Evolutionary conservation across 495 filamentous ascomycete species (phyloP).

Genomic region (Stereocaulon alpinum): DNA sequence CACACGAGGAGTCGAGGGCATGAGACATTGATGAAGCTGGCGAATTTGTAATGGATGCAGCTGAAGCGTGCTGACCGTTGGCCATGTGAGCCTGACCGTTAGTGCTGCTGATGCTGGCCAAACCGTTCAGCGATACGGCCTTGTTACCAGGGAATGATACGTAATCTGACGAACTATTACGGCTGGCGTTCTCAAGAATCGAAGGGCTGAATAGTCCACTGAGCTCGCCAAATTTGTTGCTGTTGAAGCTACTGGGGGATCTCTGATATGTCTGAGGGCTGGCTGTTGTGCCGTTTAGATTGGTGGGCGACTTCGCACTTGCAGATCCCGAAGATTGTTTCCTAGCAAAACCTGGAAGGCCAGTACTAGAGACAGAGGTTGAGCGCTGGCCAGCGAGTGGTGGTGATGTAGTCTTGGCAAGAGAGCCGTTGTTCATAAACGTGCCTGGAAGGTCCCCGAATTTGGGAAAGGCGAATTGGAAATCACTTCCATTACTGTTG

Average conservation of each 20-base stretch:
- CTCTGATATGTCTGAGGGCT: slow-evolving; percentile 6
- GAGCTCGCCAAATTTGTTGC: slow-evolving; percentile 27
- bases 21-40: slow-evolving; percentile 48
- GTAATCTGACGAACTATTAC: slow-evolving; percentile 21
- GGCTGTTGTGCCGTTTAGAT: slow-evolving; percentile 7
- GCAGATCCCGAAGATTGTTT: slow-evolving; percentile 23
- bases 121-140: slow-evolving; percentile 3
- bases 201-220: slow-evolving; percentile 39
- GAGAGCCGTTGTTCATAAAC: slow-evolving; percentile 39
- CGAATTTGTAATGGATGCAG: slow-evolving; percentile 36
- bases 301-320: slow-evolving; percentile 5
- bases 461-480: slow-evolving; percentile 90
- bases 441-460: slow-evolving; percentile 59
- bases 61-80: slow-evolving; percentile 20
- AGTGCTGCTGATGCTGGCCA: slow-evolving; percentile 12
- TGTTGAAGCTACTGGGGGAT: slow-evolving; percentile 26
- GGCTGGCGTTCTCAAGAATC: slow-evolving; percentile 29
- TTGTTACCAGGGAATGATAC: slow-evolving; percentile 11
- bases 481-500: slow-evolving; percentile 57
- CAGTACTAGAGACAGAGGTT: slow-evolving; percentile 22
- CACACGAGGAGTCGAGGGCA: slow-evolving; percentile 58
- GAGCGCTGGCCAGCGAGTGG: slow-evolving; percentile 21
- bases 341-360: slow-evolving; percentile 20
- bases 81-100: slow-evolving; percentile 14
- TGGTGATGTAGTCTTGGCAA: slow-evolving; percentile 22